Conservation (phyloP, 768 basidiomycete species). For the Lactarius deliciosus region DNA sequence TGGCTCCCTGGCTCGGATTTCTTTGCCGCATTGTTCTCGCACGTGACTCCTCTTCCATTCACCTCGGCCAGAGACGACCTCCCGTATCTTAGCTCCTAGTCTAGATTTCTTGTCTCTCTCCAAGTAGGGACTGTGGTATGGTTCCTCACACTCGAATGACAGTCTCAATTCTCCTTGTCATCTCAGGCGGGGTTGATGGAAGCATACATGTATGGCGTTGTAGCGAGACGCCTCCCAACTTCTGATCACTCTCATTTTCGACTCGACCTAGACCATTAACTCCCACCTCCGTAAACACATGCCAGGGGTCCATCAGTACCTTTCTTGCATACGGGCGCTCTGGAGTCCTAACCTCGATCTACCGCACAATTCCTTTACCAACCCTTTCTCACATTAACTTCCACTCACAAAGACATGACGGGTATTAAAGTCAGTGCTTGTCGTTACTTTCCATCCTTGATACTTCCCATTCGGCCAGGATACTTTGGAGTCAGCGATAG, state of each 20-base stretch:
- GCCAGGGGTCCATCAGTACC: conserved; percentile 1
- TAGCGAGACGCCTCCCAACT: background rate
- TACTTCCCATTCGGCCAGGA: background rate
- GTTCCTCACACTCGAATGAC: too few relatives aligned
- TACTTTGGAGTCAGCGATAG: background rate
- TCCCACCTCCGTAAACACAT: conserved; percentile 13
- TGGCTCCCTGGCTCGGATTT: too few relatives aligned
- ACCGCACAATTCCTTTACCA: background rate
- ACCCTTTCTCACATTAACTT: background rate
- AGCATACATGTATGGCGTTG: too few relatives aligned
- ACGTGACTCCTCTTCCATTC: background rate
- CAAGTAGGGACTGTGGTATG: too few relatives aligned
- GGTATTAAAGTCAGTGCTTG: conserved; percentile 8
- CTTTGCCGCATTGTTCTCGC: background rate
- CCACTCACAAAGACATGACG: background rate
- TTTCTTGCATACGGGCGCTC: background rate
- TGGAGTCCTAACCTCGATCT: background rate
- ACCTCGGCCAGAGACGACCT: background rate
- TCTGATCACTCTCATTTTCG: background rate
- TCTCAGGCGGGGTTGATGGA: background rate
- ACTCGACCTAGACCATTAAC: background rate
- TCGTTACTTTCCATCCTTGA: too few relatives aligned
- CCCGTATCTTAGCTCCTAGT: background rate
- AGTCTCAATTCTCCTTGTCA: background rate
- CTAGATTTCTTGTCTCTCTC: background rate